Percentiles rank a stretch among this genome's conserved stretches.
Conservation (phyloP, 75 land plant species). For the Selaginella tamariscina region DNA sequence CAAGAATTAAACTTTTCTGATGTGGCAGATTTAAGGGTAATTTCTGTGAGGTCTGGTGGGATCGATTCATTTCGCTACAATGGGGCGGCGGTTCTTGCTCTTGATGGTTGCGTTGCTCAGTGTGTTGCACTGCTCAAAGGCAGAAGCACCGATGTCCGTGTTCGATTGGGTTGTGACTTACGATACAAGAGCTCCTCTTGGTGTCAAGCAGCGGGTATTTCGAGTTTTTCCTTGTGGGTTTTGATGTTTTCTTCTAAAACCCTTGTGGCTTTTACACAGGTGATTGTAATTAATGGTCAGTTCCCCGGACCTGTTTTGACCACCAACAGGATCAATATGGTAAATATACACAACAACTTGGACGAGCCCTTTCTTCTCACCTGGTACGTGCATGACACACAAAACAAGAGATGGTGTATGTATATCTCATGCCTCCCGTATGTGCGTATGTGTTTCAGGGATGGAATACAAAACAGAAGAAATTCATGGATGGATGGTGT, state of each 20-base stretch:
- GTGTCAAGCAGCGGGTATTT: conserved; percentile 9
- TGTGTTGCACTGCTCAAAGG: not conserved
- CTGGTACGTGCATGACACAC: not conserved
- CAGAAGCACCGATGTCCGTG: not conserved
- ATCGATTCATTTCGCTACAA: not conserved
- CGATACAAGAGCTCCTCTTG: not conserved
- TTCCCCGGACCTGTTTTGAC: conserved; percentile 5
- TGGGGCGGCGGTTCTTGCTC: not conserved
- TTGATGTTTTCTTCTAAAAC: not conserved
- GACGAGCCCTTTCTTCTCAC: conserved; percentile 11
- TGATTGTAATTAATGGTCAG: conserved; percentile 2
- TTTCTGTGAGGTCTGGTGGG: not conserved
- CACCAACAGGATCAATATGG: conserved; percentile 10
- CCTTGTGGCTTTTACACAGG: not conserved
- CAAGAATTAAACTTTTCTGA: no score
- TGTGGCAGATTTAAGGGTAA: no score
- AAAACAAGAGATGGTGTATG: not conserved
- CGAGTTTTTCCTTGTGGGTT: not conserved
- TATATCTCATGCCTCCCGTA: not conserved
- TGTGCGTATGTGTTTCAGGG: not conserved
- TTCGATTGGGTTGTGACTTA: conserved; percentile 8
- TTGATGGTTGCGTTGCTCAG: not conserved
- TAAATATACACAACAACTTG: conserved; percentile 1
- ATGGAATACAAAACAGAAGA: conserved; percentile 5
- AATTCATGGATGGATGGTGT: conserved; percentile 11